phyloP scores from a whole-genome alignment of 2,329 filamentous ascomycete genomes.

The Aspergillus melleus region DNA sequence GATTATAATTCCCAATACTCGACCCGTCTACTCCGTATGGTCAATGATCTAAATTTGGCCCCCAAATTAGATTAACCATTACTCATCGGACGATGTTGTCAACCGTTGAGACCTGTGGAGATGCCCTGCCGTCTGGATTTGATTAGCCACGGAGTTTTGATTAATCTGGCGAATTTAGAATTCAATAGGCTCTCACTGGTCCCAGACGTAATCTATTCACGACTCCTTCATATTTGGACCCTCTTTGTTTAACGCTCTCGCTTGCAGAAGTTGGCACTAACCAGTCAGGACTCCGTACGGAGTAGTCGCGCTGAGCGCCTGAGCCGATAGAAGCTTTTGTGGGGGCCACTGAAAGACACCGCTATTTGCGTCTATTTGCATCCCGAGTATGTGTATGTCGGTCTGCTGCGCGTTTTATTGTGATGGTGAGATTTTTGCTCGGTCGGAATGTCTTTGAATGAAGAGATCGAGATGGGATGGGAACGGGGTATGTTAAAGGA shows the following conservation, averaged over 20 bases:
- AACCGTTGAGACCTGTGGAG: neutral
- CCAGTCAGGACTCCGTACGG: no score
- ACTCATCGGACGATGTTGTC: neutral
- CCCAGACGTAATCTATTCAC: neutral
- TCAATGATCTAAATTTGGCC: neutral
- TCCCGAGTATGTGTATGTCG: no score
- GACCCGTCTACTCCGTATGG: neutral
- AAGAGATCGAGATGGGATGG: no score
- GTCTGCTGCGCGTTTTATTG: no score
- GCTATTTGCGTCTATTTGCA: no score
- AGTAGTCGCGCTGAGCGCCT: no score
- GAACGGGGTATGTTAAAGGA: no score
- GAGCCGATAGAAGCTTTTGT: no score
- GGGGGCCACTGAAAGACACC: no score
- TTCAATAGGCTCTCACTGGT: neutral
- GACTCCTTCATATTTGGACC: neutral
- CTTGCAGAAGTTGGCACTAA: neutral
- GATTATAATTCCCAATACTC: neutral
- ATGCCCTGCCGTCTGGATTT: neutral
- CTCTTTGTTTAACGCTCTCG: neutral
- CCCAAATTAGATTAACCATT: neutral
- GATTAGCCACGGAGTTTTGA: neutral
- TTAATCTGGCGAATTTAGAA: neutral
- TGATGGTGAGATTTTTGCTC: no score
- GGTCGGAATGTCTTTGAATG: no score